Evolutionary conservation across 495 filamentous ascomycete species (phyloP).

Genomic region (Zalerion maritima): DNA sequence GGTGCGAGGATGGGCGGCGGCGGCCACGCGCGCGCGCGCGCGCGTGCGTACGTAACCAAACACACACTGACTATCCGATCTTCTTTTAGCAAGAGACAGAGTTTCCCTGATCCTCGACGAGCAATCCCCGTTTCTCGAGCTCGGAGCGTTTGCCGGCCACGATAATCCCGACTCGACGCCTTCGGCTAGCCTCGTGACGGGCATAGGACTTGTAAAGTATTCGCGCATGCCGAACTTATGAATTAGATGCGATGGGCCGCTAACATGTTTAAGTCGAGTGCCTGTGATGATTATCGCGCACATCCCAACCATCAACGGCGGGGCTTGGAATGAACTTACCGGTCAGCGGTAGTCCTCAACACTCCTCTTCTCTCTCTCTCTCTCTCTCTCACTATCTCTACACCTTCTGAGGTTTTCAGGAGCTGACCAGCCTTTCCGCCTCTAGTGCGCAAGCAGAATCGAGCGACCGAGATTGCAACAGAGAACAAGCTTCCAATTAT

Average conservation of each 20-base stretch:
- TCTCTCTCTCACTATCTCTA: too few species aligned
- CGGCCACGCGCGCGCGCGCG: too few species aligned
- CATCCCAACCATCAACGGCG: conserved; percentile 5
- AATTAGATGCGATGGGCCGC: too few species aligned
- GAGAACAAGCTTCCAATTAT: conserved; percentile 19
- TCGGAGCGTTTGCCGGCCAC: conserved; percentile 5
- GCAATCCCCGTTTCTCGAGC: conserved; percentile 5
- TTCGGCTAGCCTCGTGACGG: conserved; percentile 6
- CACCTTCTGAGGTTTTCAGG: neutral
- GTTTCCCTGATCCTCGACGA: conserved; percentile 3
- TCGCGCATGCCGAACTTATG: too few species aligned
- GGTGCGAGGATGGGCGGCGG: too few species aligned
- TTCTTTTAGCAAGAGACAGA: conserved; percentile 5
- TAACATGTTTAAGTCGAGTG: too few species aligned
- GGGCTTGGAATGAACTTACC: conserved; percentile 6
- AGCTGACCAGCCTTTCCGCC: too few species aligned
- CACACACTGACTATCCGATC: too few species aligned
- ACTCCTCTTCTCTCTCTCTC: too few species aligned
- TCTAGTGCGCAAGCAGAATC: conserved; percentile 18
- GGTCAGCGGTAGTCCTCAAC: conserved; percentile 1
- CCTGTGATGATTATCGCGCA: conserved; percentile 7
- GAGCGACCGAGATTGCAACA: conserved; percentile 17
- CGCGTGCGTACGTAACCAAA: too few species aligned
- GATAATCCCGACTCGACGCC: conserved; percentile 4
- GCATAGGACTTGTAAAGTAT: conserved; percentile 6